A percentile compares a stretch with the other conserved stretches of the same genome.
phyloP scores from a whole-genome alignment of 2,329 filamentous ascomycete species.

The Colletotrichum cereale region DNA sequence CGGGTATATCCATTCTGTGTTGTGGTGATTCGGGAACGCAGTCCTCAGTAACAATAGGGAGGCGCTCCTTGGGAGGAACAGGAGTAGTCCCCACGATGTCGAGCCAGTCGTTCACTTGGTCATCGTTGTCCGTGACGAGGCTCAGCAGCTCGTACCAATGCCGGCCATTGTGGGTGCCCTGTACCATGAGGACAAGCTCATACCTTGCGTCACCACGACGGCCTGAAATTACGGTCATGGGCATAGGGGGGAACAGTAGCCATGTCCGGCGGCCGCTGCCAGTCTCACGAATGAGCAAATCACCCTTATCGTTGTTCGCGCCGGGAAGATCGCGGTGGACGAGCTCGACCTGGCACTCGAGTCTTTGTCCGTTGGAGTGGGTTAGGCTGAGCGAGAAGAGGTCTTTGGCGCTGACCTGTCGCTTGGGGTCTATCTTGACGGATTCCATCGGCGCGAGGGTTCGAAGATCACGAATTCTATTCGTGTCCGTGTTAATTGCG shows the following conservation, averaged over 20 bases:
- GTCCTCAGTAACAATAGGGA: constrained; percentile 49
- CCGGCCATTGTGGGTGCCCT: constrained; percentile 72
- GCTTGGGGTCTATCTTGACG: constrained; percentile 78
- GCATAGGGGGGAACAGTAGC: constrained; percentile 93
- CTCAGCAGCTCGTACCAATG: constrained; percentile 89
- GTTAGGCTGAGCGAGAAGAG: constrained; percentile 86
- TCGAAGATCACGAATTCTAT: constrained; percentile 81
- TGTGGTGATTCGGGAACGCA: constrained; percentile 41
- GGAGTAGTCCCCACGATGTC: constrained; percentile 75
- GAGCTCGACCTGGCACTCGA: constrained; percentile 90
- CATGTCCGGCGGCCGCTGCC: constrained; percentile 79
- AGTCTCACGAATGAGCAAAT: constrained; percentile 94
- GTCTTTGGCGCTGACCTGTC: constrained; percentile 91
- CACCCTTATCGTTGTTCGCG: constrained; percentile 77
- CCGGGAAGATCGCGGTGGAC: constrained; percentile 84
- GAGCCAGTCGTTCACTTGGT: constrained; percentile 87
- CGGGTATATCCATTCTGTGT: constrained; percentile 35
- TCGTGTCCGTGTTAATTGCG: constrained; percentile 85
- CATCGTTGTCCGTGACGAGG: constrained; percentile 81
- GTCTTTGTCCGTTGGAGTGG: constrained; percentile 90
- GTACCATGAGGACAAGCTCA: constrained; percentile 89
- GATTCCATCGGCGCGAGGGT: constrained; percentile 79
- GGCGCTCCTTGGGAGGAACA: constrained; percentile 58
- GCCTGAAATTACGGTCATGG: constrained; percentile 79
- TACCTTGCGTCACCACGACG: constrained; percentile 77